Evolutionary conservation across 2,329 filamentous ascomycete species (phyloP).

Genomic region (Microsporum audouinii): DNA sequence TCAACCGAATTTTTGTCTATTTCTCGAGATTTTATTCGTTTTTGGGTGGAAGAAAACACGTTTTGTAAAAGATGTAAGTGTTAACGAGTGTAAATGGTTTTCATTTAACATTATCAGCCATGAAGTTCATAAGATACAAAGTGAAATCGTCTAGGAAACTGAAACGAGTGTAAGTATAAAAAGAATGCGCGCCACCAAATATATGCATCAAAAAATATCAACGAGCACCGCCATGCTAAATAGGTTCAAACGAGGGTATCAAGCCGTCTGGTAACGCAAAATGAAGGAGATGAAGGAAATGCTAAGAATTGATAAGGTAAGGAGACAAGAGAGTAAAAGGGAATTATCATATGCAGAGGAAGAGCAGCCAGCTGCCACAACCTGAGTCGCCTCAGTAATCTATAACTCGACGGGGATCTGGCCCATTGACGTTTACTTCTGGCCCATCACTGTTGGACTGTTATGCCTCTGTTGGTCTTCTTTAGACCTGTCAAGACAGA

Average conservation of each 20-base stretch:
- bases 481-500: background rate
- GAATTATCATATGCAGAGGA: background rate
- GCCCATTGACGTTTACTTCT: too few relatives aligned
- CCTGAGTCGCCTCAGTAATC: background rate
- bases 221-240: background rate
- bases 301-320: background rate
- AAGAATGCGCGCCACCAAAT: background rate
- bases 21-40: background rate
- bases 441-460: background rate
- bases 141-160: background rate
- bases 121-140: slow-evolving; percentile 4
- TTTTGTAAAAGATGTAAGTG: background rate
- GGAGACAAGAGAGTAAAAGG: too few relatives aligned
- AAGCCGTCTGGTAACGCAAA: background rate
- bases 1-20: background rate
- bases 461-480: background rate
- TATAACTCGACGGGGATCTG: background rate
- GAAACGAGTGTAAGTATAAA: background rate
- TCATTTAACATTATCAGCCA: background rate
- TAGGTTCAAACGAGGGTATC: background rate
- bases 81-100: background rate
- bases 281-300: background rate
- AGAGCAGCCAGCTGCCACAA: background rate
- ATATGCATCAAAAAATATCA: background rate
- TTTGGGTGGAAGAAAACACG: too few relatives aligned